These are phyloP conservation scores for Colletotrichum filicis DNA, from an alignment of 2,329 filamentous ascomycete species.

Conservation along the genomic window DNA sequence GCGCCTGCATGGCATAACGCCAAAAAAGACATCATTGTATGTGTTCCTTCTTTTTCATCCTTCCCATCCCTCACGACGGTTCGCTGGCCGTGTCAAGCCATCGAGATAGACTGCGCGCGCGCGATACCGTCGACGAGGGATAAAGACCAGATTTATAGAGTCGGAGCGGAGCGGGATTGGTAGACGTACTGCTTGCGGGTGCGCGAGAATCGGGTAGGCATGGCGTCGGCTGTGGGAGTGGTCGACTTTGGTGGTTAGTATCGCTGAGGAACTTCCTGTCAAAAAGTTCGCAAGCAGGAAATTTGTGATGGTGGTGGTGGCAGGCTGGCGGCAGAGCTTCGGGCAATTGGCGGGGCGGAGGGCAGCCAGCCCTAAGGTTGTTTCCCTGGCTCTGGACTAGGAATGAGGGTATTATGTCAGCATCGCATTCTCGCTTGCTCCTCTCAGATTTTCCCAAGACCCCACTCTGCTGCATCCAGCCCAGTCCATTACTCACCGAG, in stretches of 20 bases:
- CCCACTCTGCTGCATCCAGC: not conserved
- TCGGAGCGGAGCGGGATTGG: slow-evolving; percentile 24
- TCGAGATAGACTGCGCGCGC: not conserved
- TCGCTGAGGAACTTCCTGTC: slow-evolving; percentile 46
- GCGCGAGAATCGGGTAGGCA: slow-evolving; percentile 78
- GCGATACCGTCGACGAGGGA: slow-evolving; percentile 13
- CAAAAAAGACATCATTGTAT: not conserved
- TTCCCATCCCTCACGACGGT: slow-evolving; percentile 10
- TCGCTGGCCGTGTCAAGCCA: slow-evolving; percentile 34
- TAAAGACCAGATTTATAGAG: slow-evolving; percentile 20
- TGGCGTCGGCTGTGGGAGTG: slow-evolving; percentile 33
- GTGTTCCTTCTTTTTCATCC: not conserved
- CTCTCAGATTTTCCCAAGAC: too few relatives aligned
- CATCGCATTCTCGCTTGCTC: not conserved
- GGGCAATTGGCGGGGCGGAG: slow-evolving; percentile 49
- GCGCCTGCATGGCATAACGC: not conserved
- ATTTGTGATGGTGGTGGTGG: slow-evolving; percentile 51
- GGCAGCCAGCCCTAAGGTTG: slow-evolving; percentile 54
- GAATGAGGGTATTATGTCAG: not conserved
- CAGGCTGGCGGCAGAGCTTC: slow-evolving; percentile 46
- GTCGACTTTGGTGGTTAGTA: slow-evolving; percentile 49
- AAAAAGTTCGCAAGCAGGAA: slow-evolving; percentile 39
- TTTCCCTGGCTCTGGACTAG: not conserved
- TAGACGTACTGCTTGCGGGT: slow-evolving; percentile 80
- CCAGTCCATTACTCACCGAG: not conserved